Base-by-base conservation (phyloP, 2,329 filamentous ascomycete species). In the Aspergillus phoenicis region DNA sequence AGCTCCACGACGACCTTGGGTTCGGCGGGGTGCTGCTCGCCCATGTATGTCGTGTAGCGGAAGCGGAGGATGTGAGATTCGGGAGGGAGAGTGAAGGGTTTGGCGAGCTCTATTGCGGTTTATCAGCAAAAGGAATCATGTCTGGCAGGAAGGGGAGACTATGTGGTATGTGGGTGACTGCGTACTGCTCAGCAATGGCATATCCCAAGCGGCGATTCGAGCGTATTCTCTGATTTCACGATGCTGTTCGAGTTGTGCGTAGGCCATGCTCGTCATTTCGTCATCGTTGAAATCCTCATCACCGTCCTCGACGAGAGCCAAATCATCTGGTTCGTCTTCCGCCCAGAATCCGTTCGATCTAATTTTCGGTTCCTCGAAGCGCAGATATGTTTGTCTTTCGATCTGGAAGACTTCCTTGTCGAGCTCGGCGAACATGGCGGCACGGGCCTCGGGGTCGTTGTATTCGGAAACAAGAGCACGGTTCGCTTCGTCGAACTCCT, bases 41-140 rank as follows among this genome's bases (percentile, higher is more conserved):
- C 94, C 85, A 99, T 89, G 80, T 98, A 98, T 39, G 90, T 93
- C 15, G 95, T 99, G 82, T 97, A 97, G 71, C 95, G 89, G 87
- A 97, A 99, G 70, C 94, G 90, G 60, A 99, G 86, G 49, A 92
- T 87, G 69, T 91, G 84, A 49, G 72, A 74, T 64, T 87, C 77
- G 30, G 83, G 76, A 13, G 85, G 83, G 2, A 94, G 92, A 2
- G 88, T 85, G 75, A 97, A 98, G 17, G 91, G 89, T 77, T 91
- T 91, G 58, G 91, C 89, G 64, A 95, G 85, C 74, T 94, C 91
- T 97, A 72, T 53, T 58, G n/a, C 11, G 17, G 20, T n/a, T 17
- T 11, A 24, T 26, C 13, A 41, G 48, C 24, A 36, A 39, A 39
- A 47, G 24, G 33, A 5, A 36, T 36, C 13, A 11, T 13, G 30